Evolutionary conservation across 139 green algal genomes (phyloP).

Genomic region (Chlamydomonas sp.): DNA sequence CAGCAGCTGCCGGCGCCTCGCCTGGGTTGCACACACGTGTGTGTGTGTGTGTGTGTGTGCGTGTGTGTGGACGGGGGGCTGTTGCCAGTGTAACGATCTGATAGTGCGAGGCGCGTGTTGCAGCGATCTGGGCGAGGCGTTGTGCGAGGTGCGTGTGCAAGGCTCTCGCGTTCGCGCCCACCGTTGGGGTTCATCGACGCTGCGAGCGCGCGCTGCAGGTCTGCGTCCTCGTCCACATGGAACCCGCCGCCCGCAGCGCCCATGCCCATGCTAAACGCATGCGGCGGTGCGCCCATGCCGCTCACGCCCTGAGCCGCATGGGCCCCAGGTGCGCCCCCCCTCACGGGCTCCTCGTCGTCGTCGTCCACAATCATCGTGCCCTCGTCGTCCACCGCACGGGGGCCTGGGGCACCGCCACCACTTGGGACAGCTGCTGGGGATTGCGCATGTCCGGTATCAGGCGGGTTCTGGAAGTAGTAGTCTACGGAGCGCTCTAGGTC

Average conservation of each 20-base stretch:
- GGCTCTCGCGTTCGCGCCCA: not conserved
- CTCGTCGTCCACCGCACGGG: not conserved
- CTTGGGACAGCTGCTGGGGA: not conserved
- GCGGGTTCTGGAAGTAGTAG: not conserved
- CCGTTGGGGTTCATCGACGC: not conserved
- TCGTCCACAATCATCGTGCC: not conserved
- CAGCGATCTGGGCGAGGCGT: not conserved
- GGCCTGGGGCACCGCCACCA: no score
- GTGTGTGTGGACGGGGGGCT: no score
- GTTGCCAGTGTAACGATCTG: not conserved
- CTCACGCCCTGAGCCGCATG: no score
- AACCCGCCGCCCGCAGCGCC: no score
- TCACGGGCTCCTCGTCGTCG: not conserved
- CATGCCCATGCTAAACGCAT: not conserved
- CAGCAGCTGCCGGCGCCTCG: no score
- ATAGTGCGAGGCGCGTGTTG: not conserved
- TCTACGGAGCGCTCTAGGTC: not conserved
- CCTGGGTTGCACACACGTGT: no score
- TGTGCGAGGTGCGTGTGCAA: not conserved
- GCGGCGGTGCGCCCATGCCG: not conserved
- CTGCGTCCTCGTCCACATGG: not conserved
- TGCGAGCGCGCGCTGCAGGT: not conserved
- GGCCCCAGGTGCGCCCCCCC: not conserved
- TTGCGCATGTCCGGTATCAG: not conserved
- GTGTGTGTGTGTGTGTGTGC: no score